These are phyloP conservation scores for Aspergillus ibericus DNA, from an alignment of 2,329 filamentous ascomycete genomes.

Conservation along the genomic window DNA sequence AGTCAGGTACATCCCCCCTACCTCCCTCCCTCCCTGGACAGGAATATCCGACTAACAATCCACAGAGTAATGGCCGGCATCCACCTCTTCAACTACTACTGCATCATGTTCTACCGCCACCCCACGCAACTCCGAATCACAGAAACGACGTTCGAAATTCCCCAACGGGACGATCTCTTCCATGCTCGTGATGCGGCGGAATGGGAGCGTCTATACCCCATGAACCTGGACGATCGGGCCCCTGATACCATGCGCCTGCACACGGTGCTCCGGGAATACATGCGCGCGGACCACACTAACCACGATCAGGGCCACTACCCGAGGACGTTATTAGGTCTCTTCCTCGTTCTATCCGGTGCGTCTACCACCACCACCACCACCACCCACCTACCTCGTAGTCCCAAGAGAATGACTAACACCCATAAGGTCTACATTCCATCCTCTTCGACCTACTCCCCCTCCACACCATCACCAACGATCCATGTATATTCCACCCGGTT, in stretches of 20 bases:
- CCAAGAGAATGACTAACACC: too few relatives aligned
- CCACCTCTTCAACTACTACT: neutral
- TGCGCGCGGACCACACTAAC: neutral
- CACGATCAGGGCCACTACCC: neutral
- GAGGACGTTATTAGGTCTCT: neutral
- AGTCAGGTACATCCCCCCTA: neutral
- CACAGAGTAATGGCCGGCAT: neutral
- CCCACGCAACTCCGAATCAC: neutral
- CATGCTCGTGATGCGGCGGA: neutral
- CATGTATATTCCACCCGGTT: neutral
- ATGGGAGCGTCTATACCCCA: neutral
- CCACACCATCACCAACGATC: neutral
- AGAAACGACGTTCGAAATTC: neutral
- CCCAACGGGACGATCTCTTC: neutral
- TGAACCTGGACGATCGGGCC: too few relatives aligned
- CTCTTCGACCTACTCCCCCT: neutral
- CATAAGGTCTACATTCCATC: neutral
- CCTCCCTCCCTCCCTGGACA: too few relatives aligned
- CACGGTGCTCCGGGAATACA: neutral
- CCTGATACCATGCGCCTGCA: neutral
- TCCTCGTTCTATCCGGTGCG: neutral
- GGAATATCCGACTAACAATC: neutral
- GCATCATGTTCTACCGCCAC: neutral
- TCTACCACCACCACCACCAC: too few relatives aligned
- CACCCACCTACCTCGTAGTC: too few relatives aligned